phyloP scores from a whole-genome alignment of 768 basidiomycete genomes.

The Podaxis rugospora region DNA sequence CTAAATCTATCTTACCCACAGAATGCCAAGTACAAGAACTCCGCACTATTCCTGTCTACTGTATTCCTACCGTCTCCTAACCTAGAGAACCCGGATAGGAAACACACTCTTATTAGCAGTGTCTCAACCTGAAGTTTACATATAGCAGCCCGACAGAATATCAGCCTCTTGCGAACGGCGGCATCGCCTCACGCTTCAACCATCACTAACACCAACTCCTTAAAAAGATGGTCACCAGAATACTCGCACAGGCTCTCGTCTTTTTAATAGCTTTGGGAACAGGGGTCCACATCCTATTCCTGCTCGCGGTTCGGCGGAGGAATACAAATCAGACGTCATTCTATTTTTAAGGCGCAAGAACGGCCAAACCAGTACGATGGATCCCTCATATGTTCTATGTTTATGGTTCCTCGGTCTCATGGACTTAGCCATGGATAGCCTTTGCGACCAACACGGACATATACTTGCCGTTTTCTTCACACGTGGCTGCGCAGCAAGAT shows the following conservation, averaged over 20 bases:
- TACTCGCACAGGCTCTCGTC: conserved; percentile 20
- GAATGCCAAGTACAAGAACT: too few species aligned
- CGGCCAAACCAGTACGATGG: conserved; percentile 28
- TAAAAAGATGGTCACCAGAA: conserved; percentile 27
- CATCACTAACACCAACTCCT: conserved; percentile 34
- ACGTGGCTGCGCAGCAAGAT: conserved; percentile 24
- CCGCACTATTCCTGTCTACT: too few species aligned
- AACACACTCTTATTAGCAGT: too few species aligned
- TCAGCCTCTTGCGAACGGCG: not conserved
- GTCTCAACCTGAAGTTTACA: not conserved
- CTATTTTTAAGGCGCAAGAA: conserved; percentile 19
- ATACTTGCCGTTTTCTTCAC: conserved; percentile 21
- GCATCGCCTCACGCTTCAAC: conserved; percentile 19
- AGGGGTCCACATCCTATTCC: conserved; percentile 26
- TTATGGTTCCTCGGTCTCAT: not conserved
- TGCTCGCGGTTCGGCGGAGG: conserved; percentile 29
- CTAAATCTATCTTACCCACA: too few species aligned
- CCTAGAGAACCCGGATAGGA: too few species aligned
- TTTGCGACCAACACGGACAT: not conserved
- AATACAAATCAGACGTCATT: conserved; percentile 25
- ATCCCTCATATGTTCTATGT: conserved; percentile 34
- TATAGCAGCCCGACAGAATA: not conserved
- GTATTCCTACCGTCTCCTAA: too few species aligned
- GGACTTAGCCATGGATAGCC: too few species aligned
- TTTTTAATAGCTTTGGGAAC: conserved; percentile 23